These are phyloP conservation scores for Neonothopanus nambi DNA, from an alignment of 1,284 basidiomycete species.

Conservation along the genomic window DNA sequence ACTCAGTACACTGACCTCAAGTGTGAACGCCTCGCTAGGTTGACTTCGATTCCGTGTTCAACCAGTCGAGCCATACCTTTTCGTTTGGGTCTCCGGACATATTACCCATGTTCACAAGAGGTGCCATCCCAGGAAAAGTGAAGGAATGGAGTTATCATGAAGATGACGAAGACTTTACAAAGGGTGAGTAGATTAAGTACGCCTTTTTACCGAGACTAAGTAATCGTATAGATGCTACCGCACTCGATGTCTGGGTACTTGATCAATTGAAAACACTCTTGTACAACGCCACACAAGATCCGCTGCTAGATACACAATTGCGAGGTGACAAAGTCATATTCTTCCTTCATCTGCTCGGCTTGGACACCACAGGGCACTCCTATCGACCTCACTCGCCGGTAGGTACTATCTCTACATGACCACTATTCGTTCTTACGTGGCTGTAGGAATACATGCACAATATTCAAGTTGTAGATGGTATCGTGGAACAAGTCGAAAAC, in stretches of 20 bases:
- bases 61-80: conserved; percentile 78
- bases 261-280: conserved; percentile 64
- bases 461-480: conserved; percentile 78
- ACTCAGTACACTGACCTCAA: conserved; percentile 36
- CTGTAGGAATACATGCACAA: conserved; percentile 83
- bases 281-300: conserved; percentile 59
- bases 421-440: background rate
- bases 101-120: conserved; percentile 83
- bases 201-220: background rate
- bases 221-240: conserved; percentile 67
- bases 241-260: conserved; percentile 81
- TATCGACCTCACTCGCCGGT: conserved; percentile 84
- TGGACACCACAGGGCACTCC: conserved; percentile 88
- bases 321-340: conserved; percentile 67
- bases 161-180: conserved; percentile 83
- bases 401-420: conserved; percentile 1
- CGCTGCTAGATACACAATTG: conserved; percentile 48
- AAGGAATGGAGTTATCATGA: conserved; percentile 79
- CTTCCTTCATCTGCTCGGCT: conserved; percentile 83
- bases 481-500: conserved; percentile 70
- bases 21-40: conserved; percentile 33
- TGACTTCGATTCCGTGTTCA: conserved; percentile 89
- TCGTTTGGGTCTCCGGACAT: conserved; percentile 92
- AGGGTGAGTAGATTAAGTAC: conserved; percentile 45
- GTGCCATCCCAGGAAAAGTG: conserved; percentile 72